Percentiles rank a stretch among this genome's conserved stretches.
Conservation (phyloP, 768 basidiomycete genomes). For the Xerocomus brunneocitrinus region DNA sequence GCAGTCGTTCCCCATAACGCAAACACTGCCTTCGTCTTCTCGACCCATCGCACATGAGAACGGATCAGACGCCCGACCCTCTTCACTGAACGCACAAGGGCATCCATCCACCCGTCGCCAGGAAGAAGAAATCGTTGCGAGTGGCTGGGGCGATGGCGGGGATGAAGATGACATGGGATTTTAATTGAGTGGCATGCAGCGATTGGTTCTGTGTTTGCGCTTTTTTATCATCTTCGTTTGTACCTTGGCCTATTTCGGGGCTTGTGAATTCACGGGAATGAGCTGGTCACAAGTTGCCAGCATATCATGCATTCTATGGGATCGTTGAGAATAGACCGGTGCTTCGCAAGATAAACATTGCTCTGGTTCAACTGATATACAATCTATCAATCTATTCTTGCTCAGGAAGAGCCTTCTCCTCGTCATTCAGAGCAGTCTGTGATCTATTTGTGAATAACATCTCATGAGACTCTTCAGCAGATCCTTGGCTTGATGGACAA, state of each 20-base stretch:
- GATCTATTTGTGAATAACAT: too few species aligned
- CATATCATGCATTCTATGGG: background rate
- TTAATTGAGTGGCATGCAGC: slow-evolving; percentile 18
- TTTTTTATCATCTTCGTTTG: slow-evolving; percentile 8
- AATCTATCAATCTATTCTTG: too few species aligned
- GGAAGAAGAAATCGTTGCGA: slow-evolving; percentile 61
- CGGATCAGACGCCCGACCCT: slow-evolving; percentile 22
- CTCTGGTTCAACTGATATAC: too few species aligned
- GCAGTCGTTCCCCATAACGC: slow-evolving; percentile 17
- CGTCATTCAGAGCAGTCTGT: too few species aligned
- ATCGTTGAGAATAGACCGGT: background rate
- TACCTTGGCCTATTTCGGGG: slow-evolving; percentile 11
- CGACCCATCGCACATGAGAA: slow-evolving; percentile 20
- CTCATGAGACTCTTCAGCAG: too few species aligned
- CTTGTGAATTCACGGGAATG: slow-evolving; percentile 4
- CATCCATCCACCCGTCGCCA: slow-evolving; percentile 33
- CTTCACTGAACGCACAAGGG: slow-evolving; percentile 11
- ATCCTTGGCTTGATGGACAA: too few species aligned
- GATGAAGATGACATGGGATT: slow-evolving; percentile 77
- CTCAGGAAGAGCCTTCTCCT: too few species aligned
- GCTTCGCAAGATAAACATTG: too few species aligned
- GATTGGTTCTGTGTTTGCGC: background rate
- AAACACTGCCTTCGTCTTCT: slow-evolving; percentile 20
- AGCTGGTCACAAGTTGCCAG: slow-evolving; percentile 11
- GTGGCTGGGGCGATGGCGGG: slow-evolving; percentile 64